phyloP scores from a whole-genome alignment of 1,284 basidiomycete genomes.

The Mycena sp. region DNA sequence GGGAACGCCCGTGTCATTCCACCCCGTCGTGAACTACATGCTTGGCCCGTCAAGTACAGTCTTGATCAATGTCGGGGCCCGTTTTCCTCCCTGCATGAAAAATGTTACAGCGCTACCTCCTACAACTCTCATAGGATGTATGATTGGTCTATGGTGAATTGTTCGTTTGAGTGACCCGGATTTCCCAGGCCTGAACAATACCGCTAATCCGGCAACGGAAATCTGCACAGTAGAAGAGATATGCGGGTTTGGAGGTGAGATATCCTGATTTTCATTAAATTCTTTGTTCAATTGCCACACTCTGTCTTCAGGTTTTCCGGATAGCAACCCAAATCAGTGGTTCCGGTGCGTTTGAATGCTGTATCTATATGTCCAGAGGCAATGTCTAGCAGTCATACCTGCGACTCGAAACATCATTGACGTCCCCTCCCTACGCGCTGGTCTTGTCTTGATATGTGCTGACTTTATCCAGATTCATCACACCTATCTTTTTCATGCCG shows the following conservation, averaged over 20 bases:
- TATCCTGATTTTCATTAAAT: no score
- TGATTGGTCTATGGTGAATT: conserved; percentile 31
- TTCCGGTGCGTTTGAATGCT: conserved; percentile 69
- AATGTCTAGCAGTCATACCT: no score
- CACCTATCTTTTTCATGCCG: conserved; percentile 93
- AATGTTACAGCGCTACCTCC: conserved; percentile 67
- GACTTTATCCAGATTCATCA: conserved; percentile 70
- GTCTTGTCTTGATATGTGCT: background rate
- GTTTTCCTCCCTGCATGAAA: conserved; percentile 90
- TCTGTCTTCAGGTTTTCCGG: conserved; percentile 59
- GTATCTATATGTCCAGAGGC: no score
- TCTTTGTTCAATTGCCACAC: no score
- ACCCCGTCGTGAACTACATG: conserved; percentile 92
- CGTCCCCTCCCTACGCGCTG: no score
- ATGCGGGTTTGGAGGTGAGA: conserved; percentile 85
- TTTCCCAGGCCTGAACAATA: conserved; percentile 73
- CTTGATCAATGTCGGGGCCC: conserved; percentile 90
- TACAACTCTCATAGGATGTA: conserved; percentile 72
- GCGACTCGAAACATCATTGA: no score
- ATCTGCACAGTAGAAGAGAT: conserved; percentile 84
- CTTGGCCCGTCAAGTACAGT: conserved; percentile 88
- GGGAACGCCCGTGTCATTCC: conserved; percentile 84
- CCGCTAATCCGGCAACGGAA: conserved; percentile 73
- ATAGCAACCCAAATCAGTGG: conserved; percentile 81
- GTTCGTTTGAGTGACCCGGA: conserved; percentile 15